These are phyloP conservation scores for Backusella australiensis DNA, from an alignment of 192 early-diverging fungal species.

Conservation along the genomic window DNA sequence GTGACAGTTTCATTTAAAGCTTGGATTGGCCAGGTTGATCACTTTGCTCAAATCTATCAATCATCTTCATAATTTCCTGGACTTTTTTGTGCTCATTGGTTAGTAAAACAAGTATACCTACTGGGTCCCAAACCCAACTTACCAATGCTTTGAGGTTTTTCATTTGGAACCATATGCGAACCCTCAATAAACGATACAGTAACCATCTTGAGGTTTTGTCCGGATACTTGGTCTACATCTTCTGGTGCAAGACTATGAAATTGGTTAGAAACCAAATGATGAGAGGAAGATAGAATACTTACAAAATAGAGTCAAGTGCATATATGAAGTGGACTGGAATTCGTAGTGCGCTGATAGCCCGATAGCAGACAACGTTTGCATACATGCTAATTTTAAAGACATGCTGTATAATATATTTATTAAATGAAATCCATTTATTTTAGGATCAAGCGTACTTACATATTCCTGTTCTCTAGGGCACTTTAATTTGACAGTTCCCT, in stretches of 20 bases:
- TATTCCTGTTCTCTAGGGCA: conserved; percentile 45
- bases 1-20: neutral
- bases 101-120: too few relatives aligned
- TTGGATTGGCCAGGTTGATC: neutral
- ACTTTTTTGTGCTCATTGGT: too few relatives aligned
- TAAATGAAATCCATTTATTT: neutral
- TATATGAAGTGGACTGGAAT: conserved; percentile 41
- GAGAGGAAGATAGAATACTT: conserved; percentile 2
- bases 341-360: conserved; percentile 23
- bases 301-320: conserved; percentile 41
- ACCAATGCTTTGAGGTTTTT: conserved; percentile 39
- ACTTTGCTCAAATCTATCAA: neutral
- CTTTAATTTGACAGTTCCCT: conserved; percentile 43
- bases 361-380: conserved; percentile 23
- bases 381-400: conserved; percentile 18
- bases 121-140: neutral
- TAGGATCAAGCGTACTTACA: conserved; percentile 17
- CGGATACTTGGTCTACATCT: conserved; percentile 12
- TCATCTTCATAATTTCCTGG: too few relatives aligned
- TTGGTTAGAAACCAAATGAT: neutral
- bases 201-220: conserved; percentile 11
- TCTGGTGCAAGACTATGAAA: conserved; percentile 12
- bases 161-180: conserved; percentile 41
- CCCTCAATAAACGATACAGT: conserved; percentile 29
- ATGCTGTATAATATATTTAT: conserved; percentile 10